Evolutionary conservation across 352 stramenopile species (phyloP).

Genomic region (Globisporangium middletonii): DNA sequence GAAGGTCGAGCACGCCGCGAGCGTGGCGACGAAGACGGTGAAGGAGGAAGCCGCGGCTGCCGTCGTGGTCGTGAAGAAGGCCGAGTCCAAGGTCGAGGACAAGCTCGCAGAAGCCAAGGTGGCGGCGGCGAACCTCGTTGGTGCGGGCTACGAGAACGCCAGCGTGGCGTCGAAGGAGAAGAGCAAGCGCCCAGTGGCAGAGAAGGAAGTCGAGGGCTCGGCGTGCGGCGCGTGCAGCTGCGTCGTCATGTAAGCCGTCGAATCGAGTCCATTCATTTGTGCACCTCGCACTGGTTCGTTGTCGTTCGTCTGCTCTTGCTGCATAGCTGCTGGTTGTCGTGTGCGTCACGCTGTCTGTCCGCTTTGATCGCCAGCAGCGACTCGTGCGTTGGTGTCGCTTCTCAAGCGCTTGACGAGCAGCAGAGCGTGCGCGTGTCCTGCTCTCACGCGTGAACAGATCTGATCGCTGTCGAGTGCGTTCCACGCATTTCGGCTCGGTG

Average conservation of each 20-base stretch:
- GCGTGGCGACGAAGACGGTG: constrained; percentile 10
- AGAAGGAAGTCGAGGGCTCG: constrained; percentile 45
- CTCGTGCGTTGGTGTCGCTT: background rate
- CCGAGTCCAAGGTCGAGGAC: constrained; percentile 14
- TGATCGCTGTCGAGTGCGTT: constrained; percentile 6
- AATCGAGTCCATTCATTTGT: background rate
- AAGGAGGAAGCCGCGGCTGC: constrained; percentile 20
- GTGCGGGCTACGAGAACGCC: constrained; percentile 52
- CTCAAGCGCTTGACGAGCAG: constrained; percentile 16
- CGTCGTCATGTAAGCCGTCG: constrained; percentile 50
- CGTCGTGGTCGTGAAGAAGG: constrained; percentile 17
- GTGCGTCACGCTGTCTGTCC: background rate
- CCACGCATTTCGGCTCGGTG: background rate
- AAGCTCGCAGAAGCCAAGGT: constrained; percentile 37
- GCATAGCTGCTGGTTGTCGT: background rate
- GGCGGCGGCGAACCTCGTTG: constrained; percentile 46
- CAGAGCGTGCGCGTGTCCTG: constrained; percentile 23
- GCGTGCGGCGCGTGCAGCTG: constrained; percentile 51
- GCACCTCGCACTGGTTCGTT: background rate
- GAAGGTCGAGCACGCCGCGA: constrained; percentile 14
- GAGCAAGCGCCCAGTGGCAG: constrained; percentile 20
- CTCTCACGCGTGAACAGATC: constrained; percentile 9
- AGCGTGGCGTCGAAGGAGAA: constrained; percentile 53
- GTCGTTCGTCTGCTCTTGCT: background rate
- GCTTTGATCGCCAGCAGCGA: background rate